phyloP scores from a whole-genome alignment of 495 filamentous ascomycete genomes.

The Aspergillus steynii region DNA sequence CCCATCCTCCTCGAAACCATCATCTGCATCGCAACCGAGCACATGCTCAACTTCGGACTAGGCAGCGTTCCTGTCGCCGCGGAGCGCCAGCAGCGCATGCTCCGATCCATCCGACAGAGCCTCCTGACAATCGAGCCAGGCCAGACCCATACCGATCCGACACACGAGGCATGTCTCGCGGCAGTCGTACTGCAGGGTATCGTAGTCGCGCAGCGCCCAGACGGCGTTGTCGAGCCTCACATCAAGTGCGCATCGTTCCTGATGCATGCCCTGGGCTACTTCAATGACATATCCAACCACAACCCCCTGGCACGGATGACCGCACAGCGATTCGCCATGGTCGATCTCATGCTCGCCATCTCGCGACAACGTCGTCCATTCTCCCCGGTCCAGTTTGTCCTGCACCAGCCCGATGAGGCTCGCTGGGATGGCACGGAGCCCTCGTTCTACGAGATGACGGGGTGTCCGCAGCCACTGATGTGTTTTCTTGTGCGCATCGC shows the following conservation, averaged over 20 bases:
- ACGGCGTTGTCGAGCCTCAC: neutral
- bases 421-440: neutral
- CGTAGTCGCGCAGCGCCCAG: neutral
- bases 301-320: neutral
- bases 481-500: neutral
- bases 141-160: no score
- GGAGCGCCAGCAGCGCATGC: neutral
- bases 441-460: neutral
- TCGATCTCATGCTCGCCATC: neutral
- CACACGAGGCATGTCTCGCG: neutral
- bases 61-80: neutral
- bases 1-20: neutral
- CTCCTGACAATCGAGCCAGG: neutral
- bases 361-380: neutral
- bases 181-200: neutral
- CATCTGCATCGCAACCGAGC: neutral
- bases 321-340: neutral
- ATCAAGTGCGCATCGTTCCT: neutral
- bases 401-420: neutral
- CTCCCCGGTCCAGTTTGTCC: neutral
- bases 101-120: neutral
- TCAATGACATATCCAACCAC: neutral
- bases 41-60: neutral
- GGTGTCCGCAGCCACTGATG: neutral
- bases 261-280: neutral